Percentiles rank a stretch among this genome's conserved stretches.
Evolutionary conservation across 768 basidiomycete species (phyloP).

Genomic region (Russula olivacea): DNA sequence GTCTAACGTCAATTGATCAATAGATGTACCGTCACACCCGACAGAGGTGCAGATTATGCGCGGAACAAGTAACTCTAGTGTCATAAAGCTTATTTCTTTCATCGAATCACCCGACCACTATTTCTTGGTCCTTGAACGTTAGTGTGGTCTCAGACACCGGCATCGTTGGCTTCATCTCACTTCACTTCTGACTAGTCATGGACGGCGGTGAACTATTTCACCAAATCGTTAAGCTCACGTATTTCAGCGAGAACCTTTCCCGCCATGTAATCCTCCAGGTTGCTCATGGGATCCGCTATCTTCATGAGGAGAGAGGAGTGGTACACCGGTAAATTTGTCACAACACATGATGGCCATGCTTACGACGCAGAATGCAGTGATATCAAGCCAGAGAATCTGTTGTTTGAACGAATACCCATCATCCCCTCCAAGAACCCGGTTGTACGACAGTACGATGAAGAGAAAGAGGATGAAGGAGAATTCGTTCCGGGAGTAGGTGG

Average conservation of each 20-base stretch:
- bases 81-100: slow-evolving; percentile 89
- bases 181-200: slow-evolving; percentile 57
- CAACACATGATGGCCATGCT: background rate
- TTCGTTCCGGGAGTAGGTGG: slow-evolving; percentile 89
- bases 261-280: slow-evolving; percentile 97
- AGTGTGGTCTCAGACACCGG: slow-evolving; percentile 31
- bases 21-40: slow-evolving; percentile 3
- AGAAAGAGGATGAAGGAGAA: slow-evolving; percentile 98
- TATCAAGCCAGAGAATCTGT: slow-evolving; percentile 96
- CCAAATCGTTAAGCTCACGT: slow-evolving; percentile 98
- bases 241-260: slow-evolving; percentile 96
- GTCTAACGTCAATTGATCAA: background rate
- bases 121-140: slow-evolving; percentile 88
- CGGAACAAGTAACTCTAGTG: slow-evolving; percentile 82
- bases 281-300: slow-evolving; percentile 85
- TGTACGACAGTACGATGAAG: slow-evolving; percentile 89
- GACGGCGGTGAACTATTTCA: slow-evolving; percentile 98
- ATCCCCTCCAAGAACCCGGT: slow-evolving; percentile 72
- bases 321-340: slow-evolving; percentile 65
- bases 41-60: slow-evolving; percentile 99
- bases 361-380: slow-evolving; percentile 42
- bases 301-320: slow-evolving; percentile 96
- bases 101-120: slow-evolving; percentile 91
- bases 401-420: slow-evolving; percentile 91
- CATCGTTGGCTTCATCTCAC: background rate